Conservation (phyloP, 2,329 filamentous ascomycete species). For the Sarocladium brachiariae region DNA sequence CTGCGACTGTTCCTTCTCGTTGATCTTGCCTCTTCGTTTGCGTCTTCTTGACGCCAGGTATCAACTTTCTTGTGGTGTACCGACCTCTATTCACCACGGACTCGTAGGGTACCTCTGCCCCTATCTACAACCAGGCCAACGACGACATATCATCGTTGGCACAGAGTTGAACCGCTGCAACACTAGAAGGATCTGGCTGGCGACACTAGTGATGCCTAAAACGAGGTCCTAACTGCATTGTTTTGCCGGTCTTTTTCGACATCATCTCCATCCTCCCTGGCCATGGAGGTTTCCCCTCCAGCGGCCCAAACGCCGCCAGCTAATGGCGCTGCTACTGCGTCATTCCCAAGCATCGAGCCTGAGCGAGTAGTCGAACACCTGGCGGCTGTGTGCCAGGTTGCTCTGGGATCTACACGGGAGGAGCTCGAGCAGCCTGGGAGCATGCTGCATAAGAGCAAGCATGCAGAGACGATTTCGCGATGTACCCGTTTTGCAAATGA, state of each 20-base stretch:
- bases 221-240: background rate
- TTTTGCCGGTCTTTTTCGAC: conserved; percentile 12
- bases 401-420: conserved; percentile 65
- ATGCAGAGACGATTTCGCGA: conserved; percentile 75
- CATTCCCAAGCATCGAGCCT: conserved; percentile 58
- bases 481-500: conserved; percentile 88
- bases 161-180: background rate
- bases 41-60: background rate
- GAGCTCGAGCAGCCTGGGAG: conserved; percentile 79
- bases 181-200: background rate
- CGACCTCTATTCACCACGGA: background rate
- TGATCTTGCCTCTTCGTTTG: no score
- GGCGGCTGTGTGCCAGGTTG: conserved; percentile 61
- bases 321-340: conserved; percentile 38
- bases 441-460: conserved; percentile 65
- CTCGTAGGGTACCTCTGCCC: background rate
- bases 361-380: conserved; percentile 65
- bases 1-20: background rate
- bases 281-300: conserved; percentile 48
- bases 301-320: conserved; percentile 34
- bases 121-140: background rate
- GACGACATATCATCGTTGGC: background rate
- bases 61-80: background rate
- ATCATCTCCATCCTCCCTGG: conserved; percentile 16
- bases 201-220: background rate